A percentile compares a stretch with the other conserved stretches of the same genome.
Conservation (phyloP, 768 basidiomycete species). For the Calocera viscosa region DNA sequence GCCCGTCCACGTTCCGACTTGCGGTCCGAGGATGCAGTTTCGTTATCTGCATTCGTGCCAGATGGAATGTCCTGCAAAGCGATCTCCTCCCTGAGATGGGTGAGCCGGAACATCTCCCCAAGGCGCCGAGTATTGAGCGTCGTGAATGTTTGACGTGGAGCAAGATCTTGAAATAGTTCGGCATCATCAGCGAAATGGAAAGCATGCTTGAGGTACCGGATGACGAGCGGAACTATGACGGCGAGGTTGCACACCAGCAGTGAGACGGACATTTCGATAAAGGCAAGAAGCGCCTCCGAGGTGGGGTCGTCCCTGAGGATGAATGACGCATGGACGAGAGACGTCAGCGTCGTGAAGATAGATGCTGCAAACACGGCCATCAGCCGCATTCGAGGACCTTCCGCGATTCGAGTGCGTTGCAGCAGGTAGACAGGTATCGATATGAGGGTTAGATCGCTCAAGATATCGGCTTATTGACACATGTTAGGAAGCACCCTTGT, state of each 20-base stretch:
- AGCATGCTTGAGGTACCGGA: constrained; percentile 14
- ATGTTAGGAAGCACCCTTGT: not conserved
- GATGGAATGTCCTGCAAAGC: not conserved
- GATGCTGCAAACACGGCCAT: constrained; percentile 45
- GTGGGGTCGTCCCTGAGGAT: constrained; percentile 31
- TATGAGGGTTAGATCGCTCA: constrained; percentile 38
- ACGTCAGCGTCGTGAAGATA: constrained; percentile 37
- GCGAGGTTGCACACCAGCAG: constrained; percentile 35
- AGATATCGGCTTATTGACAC: constrained; percentile 32
- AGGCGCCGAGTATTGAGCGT: not conserved
- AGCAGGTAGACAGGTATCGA: constrained; percentile 37
- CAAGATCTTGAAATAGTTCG: not conserved
- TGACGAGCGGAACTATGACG: constrained; percentile 30
- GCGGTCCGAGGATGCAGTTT: not conserved
- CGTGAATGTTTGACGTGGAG: not conserved
- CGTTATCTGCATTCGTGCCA: not conserved
- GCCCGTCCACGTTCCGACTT: not conserved
- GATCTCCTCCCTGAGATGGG: not conserved
- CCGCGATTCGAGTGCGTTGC: constrained; percentile 30
- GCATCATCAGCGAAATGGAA: not conserved
- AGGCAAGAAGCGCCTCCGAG: constrained; percentile 30
- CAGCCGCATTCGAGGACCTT: constrained; percentile 33
- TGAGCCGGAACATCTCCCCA: not conserved
- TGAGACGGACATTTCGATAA: constrained; percentile 27
- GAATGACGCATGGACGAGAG: constrained; percentile 35